Evolutionary conservation across 257 asterid species (phyloP).

Genomic region (Solanum ossicruentum): DNA sequence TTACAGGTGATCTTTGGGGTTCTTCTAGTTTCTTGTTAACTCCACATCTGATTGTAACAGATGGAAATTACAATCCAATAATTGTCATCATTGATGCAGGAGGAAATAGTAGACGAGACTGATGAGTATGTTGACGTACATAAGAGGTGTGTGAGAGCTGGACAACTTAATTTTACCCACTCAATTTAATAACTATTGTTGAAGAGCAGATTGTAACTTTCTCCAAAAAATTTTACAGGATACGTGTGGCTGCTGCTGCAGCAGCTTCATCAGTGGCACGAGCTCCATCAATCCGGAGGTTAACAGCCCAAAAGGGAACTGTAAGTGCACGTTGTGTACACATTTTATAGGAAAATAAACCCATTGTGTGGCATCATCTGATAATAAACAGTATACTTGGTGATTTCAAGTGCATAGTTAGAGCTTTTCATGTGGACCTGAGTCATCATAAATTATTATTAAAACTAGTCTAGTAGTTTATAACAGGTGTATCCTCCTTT

Average conservation of each 20-base stretch:
- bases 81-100: constrained; percentile 28
- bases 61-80: background rate
- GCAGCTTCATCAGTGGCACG: constrained; percentile 85
- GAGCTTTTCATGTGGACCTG: background rate
- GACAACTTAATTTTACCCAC: background rate
- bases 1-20: constrained; percentile 45
- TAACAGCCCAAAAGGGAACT: constrained; percentile 38
- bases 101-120: constrained; percentile 91
- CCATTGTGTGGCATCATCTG: background rate
- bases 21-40: background rate
- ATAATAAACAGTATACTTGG: background rate
- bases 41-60: background rate
- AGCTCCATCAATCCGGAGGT: constrained; percentile 68
- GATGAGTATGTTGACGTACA: constrained; percentile 90
- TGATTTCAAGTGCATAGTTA: background rate
- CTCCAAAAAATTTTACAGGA: constrained; percentile 27
- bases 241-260: constrained; percentile 84
- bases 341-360: background rate
- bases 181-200: background rate
- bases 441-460: background rate
- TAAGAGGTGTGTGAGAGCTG: constrained; percentile 35
- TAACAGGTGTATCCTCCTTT: background rate
- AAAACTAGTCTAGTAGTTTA: background rate
- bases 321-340: constrained; percentile 27
- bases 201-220: background rate